Conservation (phyloP, 2,329 filamentous ascomycete species). For the Fonsecaea pugnacius region DNA sequence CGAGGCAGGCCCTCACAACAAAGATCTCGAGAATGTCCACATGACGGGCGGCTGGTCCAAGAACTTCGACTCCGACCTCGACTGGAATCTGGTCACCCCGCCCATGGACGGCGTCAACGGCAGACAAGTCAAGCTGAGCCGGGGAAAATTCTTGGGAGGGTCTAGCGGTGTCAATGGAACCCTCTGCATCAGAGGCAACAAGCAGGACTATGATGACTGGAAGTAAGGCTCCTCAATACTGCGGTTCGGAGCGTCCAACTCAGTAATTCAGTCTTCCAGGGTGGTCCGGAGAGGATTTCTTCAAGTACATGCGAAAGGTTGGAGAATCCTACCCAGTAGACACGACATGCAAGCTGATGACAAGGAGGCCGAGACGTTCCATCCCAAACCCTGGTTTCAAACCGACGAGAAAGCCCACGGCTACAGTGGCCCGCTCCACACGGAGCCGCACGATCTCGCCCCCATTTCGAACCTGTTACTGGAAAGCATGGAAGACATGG, state of each 20-base stretch:
- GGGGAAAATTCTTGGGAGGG: constrained; percentile 50
- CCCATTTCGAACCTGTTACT: constrained; percentile 62
- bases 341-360: constrained; percentile 8
- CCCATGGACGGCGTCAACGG: constrained; percentile 48
- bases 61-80: constrained; percentile 49
- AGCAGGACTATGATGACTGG: constrained; percentile 61
- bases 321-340: constrained; percentile 41
- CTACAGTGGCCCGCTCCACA: constrained; percentile 58
- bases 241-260: constrained; percentile 1
- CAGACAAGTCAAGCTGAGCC: constrained; percentile 49
- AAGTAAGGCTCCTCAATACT: constrained; percentile 47
- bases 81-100: constrained; percentile 52
- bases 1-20: constrained; percentile 55
- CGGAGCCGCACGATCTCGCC: constrained; percentile 62
- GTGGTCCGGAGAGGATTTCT: constrained; percentile 63
- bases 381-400: constrained; percentile 62
- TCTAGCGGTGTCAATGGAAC: constrained; percentile 54
- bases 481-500: constrained; percentile 60
- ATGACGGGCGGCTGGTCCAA: constrained; percentile 52
- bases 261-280: constrained; percentile 51
- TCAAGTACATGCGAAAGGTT: constrained; percentile 61
- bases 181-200: constrained; percentile 49
- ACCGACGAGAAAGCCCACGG: constrained; percentile 56
- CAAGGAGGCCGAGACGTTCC: constrained; percentile 62
- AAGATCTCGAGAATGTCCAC: constrained; percentile 52